Percentiles rank a stretch among this genome's conserved stretches.
Evolutionary conservation across 768 basidiomycete genomes (phyloP).

Genomic region (Coprinopsis sp.): DNA sequence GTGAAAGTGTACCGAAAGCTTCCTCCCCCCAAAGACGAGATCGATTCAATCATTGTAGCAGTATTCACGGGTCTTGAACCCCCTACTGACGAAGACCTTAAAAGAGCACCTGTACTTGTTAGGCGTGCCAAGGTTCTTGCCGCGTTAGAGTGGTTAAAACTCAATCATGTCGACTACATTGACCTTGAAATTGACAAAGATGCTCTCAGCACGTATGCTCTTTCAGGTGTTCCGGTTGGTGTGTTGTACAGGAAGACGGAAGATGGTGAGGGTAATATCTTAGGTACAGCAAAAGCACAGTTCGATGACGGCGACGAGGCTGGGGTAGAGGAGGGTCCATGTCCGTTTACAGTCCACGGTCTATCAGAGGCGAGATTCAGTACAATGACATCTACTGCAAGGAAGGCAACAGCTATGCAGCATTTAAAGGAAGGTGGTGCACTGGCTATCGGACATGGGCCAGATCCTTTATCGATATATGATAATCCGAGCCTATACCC

Average conservation of each 20-base stretch:
- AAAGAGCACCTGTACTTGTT: slow-evolving; percentile 15
- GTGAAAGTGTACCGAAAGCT: slow-evolving; percentile 21
- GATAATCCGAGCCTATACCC: slow-evolving; percentile 23
- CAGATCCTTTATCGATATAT: slow-evolving; percentile 24
- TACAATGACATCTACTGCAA: slow-evolving; percentile 14
- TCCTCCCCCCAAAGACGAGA: slow-evolving; percentile 18
- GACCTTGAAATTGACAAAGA: slow-evolving; percentile 26
- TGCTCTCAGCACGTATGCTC: slow-evolving; percentile 21
- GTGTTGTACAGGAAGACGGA: slow-evolving; percentile 17
- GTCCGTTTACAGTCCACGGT: slow-evolving; percentile 35
- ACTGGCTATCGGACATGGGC: slow-evolving; percentile 24
- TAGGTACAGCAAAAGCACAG: slow-evolving; percentile 20
- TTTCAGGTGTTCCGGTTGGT: slow-evolving; percentile 20
- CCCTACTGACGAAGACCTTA: not conserved
- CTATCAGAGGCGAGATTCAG: slow-evolving; percentile 22
- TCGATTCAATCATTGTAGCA: slow-evolving; percentile 20
- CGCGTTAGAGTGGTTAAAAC: slow-evolving; percentile 31
- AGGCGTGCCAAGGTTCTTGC: slow-evolving; percentile 17
- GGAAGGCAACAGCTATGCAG: slow-evolving; percentile 20
- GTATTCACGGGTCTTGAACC: not conserved
- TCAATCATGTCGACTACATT: slow-evolving; percentile 33
- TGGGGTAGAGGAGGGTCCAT: slow-evolving; percentile 25
- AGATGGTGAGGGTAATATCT: slow-evolving; percentile 10
- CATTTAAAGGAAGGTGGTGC: slow-evolving; percentile 23
- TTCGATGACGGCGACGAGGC: slow-evolving; percentile 22